These are phyloP conservation scores for Aspergillus homomorphus DNA, from an alignment of 495 filamentous ascomycete species.

Conservation along the genomic window DNA sequence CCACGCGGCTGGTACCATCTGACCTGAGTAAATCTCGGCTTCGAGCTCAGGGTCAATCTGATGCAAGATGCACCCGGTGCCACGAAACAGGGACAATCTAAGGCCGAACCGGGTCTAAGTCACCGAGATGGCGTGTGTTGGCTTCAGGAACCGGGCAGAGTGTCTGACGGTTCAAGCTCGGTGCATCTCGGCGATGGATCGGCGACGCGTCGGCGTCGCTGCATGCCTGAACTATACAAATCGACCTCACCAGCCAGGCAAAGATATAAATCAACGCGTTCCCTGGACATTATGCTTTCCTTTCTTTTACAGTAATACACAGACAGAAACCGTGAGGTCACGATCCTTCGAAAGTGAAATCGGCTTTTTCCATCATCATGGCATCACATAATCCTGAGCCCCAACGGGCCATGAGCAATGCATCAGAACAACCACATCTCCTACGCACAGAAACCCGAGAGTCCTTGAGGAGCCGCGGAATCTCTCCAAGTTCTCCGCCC, in stretches of 20 bases:
- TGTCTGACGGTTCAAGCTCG: background rate
- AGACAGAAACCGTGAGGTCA: background rate
- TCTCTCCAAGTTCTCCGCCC: slow-evolving; percentile 21
- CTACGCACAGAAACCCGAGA: slow-evolving; percentile 23
- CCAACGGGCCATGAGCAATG: background rate
- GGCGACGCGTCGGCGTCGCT: background rate
- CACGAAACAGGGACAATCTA: background rate
- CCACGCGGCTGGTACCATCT: background rate
- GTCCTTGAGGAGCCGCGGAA: slow-evolving; percentile 18
- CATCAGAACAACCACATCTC: background rate
- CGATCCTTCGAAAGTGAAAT: background rate
- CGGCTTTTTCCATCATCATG: background rate
- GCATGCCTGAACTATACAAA: background rate
- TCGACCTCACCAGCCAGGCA: background rate
- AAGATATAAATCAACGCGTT: background rate
- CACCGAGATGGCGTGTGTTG: background rate
- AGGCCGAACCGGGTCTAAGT: background rate
- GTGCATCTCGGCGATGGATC: background rate
- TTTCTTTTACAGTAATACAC: background rate
- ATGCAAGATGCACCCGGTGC: background rate
- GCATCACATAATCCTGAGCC: background rate
- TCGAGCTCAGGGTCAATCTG: background rate
- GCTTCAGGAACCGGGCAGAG: background rate
- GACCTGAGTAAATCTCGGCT: background rate
- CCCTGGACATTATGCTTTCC: background rate